Evolutionary conservation across 352 stramenopile species (phyloP).

Genomic region (Sclerospora graminicola): DNA sequence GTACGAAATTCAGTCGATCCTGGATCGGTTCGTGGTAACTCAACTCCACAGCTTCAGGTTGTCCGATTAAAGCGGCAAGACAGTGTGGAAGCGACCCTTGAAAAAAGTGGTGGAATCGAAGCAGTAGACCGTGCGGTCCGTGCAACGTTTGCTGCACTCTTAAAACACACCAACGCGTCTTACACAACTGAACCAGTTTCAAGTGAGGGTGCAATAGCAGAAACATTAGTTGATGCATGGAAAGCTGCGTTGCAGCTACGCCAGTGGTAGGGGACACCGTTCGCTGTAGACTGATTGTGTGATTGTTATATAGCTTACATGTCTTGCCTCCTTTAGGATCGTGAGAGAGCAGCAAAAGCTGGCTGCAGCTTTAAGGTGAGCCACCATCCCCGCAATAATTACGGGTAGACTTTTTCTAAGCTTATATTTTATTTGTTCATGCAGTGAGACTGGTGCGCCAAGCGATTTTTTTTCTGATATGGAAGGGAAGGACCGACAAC

Average conservation of each 20-base stretch:
- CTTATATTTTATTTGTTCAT: neutral
- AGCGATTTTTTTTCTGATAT: constrained; percentile 28
- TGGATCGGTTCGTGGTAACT: constrained; percentile 16
- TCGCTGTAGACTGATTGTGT: neutral
- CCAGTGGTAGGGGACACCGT: constrained; percentile 43
- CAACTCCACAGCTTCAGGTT: constrained; percentile 53
- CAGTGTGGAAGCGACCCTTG: constrained; percentile 70
- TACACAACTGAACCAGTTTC: constrained; percentile 61
- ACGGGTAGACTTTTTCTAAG: neutral
- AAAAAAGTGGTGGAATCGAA: constrained; percentile 80
- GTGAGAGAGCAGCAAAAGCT: constrained; percentile 83
- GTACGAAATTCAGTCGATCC: constrained; percentile 63
- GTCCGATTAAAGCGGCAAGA: constrained; percentile 68
- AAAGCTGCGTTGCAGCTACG: constrained; percentile 66
- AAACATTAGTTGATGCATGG: constrained; percentile 66
- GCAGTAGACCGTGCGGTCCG: constrained; percentile 73
- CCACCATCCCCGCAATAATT: neutral
- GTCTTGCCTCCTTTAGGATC: constrained; percentile 44
- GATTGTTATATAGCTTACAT: neutral
- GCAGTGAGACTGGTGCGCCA: constrained; percentile 24
- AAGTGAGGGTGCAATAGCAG: constrained; percentile 43
- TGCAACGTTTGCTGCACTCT: constrained; percentile 61
- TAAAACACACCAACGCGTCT: constrained; percentile 73
- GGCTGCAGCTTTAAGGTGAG: constrained; percentile 46
- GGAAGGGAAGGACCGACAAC: constrained; percentile 54